Evolutionary conservation across 768 basidiomycete genomes (phyloP), one percentile per base, ranked within the genome.

Genomic region (Suillus variegatus): DNA sequence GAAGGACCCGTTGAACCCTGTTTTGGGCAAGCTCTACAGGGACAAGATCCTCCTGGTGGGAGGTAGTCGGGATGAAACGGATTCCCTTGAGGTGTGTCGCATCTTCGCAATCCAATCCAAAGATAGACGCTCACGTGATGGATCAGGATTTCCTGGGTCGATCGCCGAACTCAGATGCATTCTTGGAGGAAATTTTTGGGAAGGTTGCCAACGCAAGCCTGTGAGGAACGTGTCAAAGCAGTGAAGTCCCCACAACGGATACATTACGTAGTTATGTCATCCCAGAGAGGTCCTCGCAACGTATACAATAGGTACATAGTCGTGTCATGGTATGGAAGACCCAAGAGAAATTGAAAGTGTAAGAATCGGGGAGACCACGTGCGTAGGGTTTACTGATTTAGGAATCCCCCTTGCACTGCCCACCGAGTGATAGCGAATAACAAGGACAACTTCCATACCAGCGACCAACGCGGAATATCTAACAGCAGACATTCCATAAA

Each of bases 11-110:
- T 80, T 95, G 64, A 86, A 89, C 71, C 86, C 90, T 1, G 78
- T 75, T 28, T 84, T 86, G 18, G 93, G 94, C 4, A 79, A 82
- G 67, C 79, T 76, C 32, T 96, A 95, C 74, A 85, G 93, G 3
- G 84, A 91, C 66, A 88, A 88, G 75, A 94, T 96, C 66, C 82
- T 95, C 20, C 75, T 78, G 40, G 84, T 85, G 9, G 93, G 94
- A 32, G 92, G 91, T 35, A 91, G 88, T 67, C 85, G 90, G 14
- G 93, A 95, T 67, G 94, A 94, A 69, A 76, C 87, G 64, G 89
- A 92, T 55, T 90, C 89, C n/a, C 82, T 95, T 64, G 83, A 90
- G 82, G 92, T 89, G 67, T 38, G 77, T 40, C 13, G 36, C 25
- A 63, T 18, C 43, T 43, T n/a, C 1, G 22, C 16, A 13, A 46